Percentiles rank a stretch among this genome's conserved stretches.
Evolutionary conservation across 768 basidiomycete genomes (phyloP).

Genomic region (Antrodiella citrinella): DNA sequence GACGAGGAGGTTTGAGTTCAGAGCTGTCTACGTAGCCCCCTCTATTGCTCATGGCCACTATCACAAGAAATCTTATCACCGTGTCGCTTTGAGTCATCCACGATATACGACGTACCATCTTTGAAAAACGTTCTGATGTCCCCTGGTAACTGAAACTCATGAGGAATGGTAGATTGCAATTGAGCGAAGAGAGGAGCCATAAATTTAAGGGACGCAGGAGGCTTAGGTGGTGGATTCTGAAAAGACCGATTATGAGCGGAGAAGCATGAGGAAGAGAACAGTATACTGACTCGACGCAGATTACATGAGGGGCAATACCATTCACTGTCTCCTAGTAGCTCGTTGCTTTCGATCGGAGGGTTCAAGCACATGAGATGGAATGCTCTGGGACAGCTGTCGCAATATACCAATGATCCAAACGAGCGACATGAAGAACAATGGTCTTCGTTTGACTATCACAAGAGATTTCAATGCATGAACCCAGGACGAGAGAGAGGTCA

Average conservation of each 20-base stretch:
- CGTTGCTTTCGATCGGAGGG: conserved; percentile 84
- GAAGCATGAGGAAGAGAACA: conserved; percentile 8
- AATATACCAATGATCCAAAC: conserved; percentile 82
- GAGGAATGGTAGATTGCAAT: conserved; percentile 60
- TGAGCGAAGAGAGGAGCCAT: conserved; percentile 67
- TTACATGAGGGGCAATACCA: conserved; percentile 77
- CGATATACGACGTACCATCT: conserved; percentile 48
- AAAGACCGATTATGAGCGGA: conserved; percentile 1
- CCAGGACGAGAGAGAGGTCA: conserved; percentile 9
- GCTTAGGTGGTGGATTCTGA: conserved; percentile 63
- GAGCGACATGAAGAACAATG: conserved; percentile 83
- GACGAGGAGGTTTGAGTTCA: conserved; percentile 64
- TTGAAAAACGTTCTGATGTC: conserved; percentile 80
- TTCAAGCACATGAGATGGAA: conserved; percentile 97
- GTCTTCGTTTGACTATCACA: conserved; percentile 57
- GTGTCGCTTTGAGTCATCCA: neutral
- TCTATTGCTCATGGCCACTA: conserved; percentile 72
- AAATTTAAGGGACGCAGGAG: conserved; percentile 45
- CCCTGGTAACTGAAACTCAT: conserved; percentile 80
- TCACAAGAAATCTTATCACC: conserved; percentile 4
- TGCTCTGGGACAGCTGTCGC: conserved; percentile 92
- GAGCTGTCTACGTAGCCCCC: conserved; percentile 82
- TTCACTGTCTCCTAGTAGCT: conserved; percentile 64
- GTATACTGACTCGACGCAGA: conserved; percentile 52
- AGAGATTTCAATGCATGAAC: neutral